Percentiles rank a stretch among this genome's conserved stretches.
These are phyloP conservation scores for Candida saitoana DNA, from an alignment of 805 yeast species.

Conservation along the genomic window DNA sequence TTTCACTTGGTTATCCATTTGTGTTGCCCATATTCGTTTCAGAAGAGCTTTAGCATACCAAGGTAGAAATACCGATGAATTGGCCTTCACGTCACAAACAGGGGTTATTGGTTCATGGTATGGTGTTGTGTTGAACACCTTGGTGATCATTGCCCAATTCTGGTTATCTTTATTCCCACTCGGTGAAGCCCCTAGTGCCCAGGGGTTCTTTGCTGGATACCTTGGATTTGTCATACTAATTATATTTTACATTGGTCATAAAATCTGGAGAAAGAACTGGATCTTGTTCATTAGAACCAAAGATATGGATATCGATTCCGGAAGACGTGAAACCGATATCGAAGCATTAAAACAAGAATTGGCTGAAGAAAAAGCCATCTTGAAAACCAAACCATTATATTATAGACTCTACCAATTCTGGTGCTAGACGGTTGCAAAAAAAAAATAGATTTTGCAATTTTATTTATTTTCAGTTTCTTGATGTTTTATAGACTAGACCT, in stretches of 20 bases:
- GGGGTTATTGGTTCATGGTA: constrained; percentile 35
- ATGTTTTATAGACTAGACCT: not conserved
- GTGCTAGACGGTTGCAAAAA: constrained; percentile 21
- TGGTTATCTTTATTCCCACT: constrained; percentile 41
- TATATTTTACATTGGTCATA: constrained; percentile 37
- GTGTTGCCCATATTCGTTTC: constrained; percentile 37
- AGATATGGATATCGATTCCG: constrained; percentile 38
- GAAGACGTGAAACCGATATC: constrained; percentile 40
- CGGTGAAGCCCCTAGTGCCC: constrained; percentile 33
- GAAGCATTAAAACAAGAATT: constrained; percentile 35
- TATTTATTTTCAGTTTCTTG: not conserved
- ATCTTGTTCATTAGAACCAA: constrained; percentile 30
- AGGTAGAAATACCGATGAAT: constrained; percentile 33
- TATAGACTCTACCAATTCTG: constrained; percentile 31
- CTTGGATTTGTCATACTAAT: constrained; percentile 35
- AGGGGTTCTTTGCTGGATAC: constrained; percentile 32
- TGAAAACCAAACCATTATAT: constrained; percentile 31
- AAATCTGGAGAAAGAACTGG: constrained; percentile 39
- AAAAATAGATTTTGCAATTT: too few relatives aligned
- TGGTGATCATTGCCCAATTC: constrained; percentile 40
- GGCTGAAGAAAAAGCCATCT: constrained; percentile 28
- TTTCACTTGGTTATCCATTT: constrained; percentile 40
- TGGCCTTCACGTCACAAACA: constrained; percentile 34
- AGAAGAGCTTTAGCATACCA: constrained; percentile 33
- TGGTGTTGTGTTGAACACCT: constrained; percentile 27